Conservation (phyloP, 164 flowering plant species). For the Euptelea pleiosperma region DNA sequence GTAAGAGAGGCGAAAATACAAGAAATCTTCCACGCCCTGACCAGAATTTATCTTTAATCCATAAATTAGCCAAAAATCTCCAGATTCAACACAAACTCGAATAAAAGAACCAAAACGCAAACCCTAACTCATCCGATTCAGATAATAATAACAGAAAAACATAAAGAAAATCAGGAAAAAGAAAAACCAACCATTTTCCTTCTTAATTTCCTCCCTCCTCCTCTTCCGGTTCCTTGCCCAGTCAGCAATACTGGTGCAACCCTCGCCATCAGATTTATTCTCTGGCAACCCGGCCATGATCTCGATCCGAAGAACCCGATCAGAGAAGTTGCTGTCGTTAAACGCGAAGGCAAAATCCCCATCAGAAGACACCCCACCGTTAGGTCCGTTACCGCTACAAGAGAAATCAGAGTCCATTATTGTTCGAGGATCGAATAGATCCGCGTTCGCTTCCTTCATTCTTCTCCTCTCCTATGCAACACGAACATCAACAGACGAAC, state of each 20-base stretch:
- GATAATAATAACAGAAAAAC: constrained; percentile 14
- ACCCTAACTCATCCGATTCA: constrained; percentile 25
- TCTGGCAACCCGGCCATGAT: constrained; percentile 54
- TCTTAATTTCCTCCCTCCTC: constrained; percentile 65
- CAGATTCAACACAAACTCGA: not conserved
- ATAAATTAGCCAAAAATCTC: not conserved
- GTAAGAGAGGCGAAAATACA: no score
- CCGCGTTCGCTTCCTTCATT: constrained; percentile 40
- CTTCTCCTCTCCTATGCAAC: not conserved
- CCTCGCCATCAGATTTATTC: constrained; percentile 43
- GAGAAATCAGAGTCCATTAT: constrained; percentile 57
- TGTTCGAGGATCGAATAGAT: constrained; percentile 59
- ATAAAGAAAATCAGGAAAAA: constrained; percentile 6
- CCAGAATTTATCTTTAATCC: not conserved
- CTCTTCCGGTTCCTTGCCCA: constrained; percentile 88
- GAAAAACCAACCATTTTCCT: constrained; percentile 30
- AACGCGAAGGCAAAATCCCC: constrained; percentile 84
- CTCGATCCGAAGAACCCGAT: constrained; percentile 72
- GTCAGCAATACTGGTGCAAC: constrained; percentile 56
- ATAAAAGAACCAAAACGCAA: not conserved
- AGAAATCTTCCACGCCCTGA: not conserved
- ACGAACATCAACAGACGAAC: no score
- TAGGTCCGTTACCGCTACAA: constrained; percentile 1
- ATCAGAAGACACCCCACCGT: constrained; percentile 25
- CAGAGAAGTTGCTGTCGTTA: constrained; percentile 89